phyloP scores from a whole-genome alignment of 2,329 filamentous ascomycete species.

The Ascochyta pisi region DNA sequence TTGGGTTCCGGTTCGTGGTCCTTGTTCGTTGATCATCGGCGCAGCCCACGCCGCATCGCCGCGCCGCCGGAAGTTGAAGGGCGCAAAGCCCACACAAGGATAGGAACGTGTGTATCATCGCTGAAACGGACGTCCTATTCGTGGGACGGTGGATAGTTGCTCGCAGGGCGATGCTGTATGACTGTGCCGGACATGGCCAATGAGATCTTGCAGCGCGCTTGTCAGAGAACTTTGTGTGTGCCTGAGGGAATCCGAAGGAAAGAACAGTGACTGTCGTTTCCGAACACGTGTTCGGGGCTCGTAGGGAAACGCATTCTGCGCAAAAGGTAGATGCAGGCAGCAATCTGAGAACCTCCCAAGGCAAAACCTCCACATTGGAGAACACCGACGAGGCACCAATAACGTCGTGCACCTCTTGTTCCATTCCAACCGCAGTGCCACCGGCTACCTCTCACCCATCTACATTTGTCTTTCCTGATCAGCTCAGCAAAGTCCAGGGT shows the following conservation, averaged over 20 bases:
- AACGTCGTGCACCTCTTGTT: not conserved
- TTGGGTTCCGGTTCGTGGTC: constrained; percentile 4
- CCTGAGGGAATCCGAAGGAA: constrained; percentile 12
- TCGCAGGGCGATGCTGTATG: constrained; percentile 36
- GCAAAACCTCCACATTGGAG: not conserved
- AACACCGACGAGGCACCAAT: constrained; percentile 4
- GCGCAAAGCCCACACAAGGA: constrained; percentile 19
- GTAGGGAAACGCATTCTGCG: not conserved
- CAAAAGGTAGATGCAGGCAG: constrained; percentile 5
- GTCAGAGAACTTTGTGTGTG: constrained; percentile 13
- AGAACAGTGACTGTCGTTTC: constrained; percentile 6
- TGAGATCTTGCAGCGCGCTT: constrained; percentile 18
- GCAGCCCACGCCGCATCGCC: constrained; percentile 26
- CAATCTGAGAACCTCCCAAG: not conserved
- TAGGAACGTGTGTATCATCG: constrained; percentile 27
- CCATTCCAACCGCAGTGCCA: constrained; percentile 4
- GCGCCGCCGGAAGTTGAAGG: constrained; percentile 15
- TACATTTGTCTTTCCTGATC: constrained; percentile 9
- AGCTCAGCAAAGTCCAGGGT: constrained; percentile 7
- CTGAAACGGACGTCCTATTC: constrained; percentile 30
- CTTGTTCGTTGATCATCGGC: constrained; percentile 33
- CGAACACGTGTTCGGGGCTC: constrained; percentile 3
- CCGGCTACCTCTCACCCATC: not conserved
- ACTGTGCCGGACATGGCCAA: constrained; percentile 40
- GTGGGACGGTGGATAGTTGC: constrained; percentile 21